Base-by-base conservation (phyloP, 2,329 filamentous ascomycete genomes). In the Ophiostoma sp. region DNA sequence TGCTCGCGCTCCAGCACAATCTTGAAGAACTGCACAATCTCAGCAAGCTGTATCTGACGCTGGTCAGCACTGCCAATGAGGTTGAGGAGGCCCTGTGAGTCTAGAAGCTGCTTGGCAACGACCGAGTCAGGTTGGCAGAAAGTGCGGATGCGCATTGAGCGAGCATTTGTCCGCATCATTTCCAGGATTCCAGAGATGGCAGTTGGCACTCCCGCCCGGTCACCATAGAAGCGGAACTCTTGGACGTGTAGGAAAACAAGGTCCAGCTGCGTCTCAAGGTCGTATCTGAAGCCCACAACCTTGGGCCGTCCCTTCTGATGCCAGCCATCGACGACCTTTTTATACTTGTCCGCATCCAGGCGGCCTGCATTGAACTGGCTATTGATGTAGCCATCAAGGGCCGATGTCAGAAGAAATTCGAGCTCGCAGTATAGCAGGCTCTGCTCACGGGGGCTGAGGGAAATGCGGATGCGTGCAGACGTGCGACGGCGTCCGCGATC, bases 201-300 rank as follows among this genome's bases (percentile, higher is more conserved):
- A 2, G 78, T 73, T 0, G 76, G 69, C 64, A 81, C 77, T 40
- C 77, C 77, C 67, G 83, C 80, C 9, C 78, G 76, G 2, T 78
- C 78, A 44, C 83, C 83, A 72, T 83, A 82, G 75, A 87, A 87
- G 45, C 80, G 80, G 73, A 87, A 87, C 36, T 82, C 79, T 9
- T 81, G 75, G 41, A 80, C 74, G 71, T 87, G 85, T 8, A 82
- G 74, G 16, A 75, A 73, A 36, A 87, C 75, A 11, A 87, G 79
- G 11, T 85, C 83, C n/a, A 87, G 73, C 75, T 87, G 85, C 0
- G 84, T 86, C 76, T 87, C 84, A 2, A 87, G 75, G 70, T 87
- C 84, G 74, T 85, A 87, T 18, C 84, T 82, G 74, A 86, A 87
- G 12, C 83, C 82, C 36, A 84, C 75, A 8, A 87, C 84, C 68